A percentile compares a stretch with the other conserved stretches of the same genome.
phyloP scores from a whole-genome alignment of 805 yeast genomes.

The Candida anglica region DNA sequence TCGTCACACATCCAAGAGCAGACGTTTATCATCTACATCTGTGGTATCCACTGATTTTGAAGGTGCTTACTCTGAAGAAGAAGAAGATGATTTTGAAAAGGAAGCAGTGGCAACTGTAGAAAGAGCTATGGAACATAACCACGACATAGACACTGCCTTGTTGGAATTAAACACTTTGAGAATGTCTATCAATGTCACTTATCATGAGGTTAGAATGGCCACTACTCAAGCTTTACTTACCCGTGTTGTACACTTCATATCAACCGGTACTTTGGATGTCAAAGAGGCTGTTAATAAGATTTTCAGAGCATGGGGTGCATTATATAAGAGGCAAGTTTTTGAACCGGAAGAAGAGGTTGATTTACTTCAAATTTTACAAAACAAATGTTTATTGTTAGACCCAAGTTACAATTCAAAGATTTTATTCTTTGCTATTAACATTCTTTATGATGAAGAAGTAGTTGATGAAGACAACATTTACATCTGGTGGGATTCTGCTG shows the following conservation, averaged over 20 bases:
- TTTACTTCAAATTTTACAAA: constrained; percentile 51
- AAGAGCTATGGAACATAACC: constrained; percentile 88
- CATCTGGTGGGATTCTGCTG: constrained; percentile 70
- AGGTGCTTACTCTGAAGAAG: constrained; percentile 26
- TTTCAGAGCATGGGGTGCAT: constrained; percentile 74
- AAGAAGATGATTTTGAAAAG: constrained; percentile 71
- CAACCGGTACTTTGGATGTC: constrained; percentile 71
- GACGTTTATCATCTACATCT: constrained; percentile 35
- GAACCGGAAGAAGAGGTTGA: constrained; percentile 76
- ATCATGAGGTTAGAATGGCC: constrained; percentile 86
- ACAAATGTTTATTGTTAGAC: constrained; percentile 30
- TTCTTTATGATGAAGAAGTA: constrained; percentile 77
- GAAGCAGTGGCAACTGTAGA: constrained; percentile 95
- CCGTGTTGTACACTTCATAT: constrained; percentile 68
- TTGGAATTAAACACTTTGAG: constrained; percentile 90
- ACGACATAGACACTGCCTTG: constrained; percentile 88
- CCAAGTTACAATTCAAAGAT: constrained; percentile 45
- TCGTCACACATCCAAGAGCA: constrained; percentile 19
- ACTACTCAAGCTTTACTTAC: constrained; percentile 68
- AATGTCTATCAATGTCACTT: constrained; percentile 96
- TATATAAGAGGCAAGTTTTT: constrained; percentile 83
- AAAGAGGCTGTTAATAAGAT: constrained; percentile 76
- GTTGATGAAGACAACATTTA: constrained; percentile 77
- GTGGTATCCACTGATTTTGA: constrained; percentile 46
- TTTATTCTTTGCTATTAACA: constrained; percentile 48